phyloP scores from a whole-genome alignment of 75 land plant genomes.

The Sequoiadendron giganteum region DNA sequence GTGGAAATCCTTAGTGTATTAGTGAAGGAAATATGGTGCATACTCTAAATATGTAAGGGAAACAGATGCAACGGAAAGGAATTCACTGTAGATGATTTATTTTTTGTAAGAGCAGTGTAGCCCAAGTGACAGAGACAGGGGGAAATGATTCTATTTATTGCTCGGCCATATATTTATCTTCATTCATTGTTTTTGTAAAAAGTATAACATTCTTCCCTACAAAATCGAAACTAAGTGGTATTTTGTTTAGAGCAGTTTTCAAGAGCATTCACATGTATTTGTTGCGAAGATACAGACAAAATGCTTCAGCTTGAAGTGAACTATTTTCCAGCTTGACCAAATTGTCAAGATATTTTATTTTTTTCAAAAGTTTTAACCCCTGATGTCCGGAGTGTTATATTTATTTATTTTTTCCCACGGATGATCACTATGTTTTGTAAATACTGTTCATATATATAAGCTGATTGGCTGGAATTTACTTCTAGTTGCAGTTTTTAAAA shows the following conservation, averaged over 20 bases:
- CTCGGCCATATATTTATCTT: neutral
- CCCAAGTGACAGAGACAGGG: neutral
- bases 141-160: conserved; percentile 3
- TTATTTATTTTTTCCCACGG: neutral
- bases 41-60: neutral
- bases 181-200: conserved; percentile 9
- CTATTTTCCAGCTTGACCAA: neutral
- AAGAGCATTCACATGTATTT: neutral
- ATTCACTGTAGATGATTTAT: neutral
- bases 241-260: neutral
- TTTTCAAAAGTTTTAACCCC: neutral
- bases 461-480: neutral
- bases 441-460: neutral
- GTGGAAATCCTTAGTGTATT: conserved; percentile 1
- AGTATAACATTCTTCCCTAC: neutral
- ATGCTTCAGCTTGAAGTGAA: neutral
- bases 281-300: neutral
- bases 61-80: neutral
- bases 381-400: neutral
- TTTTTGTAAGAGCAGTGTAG: neutral
- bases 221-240: neutral
- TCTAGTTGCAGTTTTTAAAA: neutral
- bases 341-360: neutral
- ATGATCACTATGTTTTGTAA: neutral
- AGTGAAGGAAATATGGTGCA: conserved; percentile 2